phyloP scores from a whole-genome alignment of 2,329 filamentous ascomycete species.

The Fusarium ambrosium region DNA sequence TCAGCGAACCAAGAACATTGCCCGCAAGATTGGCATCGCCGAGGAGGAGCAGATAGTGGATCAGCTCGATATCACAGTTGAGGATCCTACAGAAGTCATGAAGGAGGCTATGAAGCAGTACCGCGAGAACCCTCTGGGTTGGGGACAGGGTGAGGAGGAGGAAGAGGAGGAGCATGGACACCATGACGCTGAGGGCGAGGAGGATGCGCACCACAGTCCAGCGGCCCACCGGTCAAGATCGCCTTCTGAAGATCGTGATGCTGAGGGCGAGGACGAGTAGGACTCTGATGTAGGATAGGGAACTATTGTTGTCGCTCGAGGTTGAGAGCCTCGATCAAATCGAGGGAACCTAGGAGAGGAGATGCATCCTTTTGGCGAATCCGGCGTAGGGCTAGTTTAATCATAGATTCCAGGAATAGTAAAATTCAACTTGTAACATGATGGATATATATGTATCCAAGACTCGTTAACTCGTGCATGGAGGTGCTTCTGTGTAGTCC shows the following conservation, averaged over 20 bases:
- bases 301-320: conserved; percentile 13
- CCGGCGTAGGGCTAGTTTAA: conserved; percentile 39
- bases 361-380: conserved; percentile 23
- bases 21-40: conserved; percentile 64
- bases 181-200: conserved; percentile 46
- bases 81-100: conserved; percentile 68
- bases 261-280: conserved; percentile 61
- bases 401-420: conserved; percentile 40
- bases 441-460: neutral
- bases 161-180: conserved; percentile 51
- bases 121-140: conserved; percentile 66
- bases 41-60: conserved; percentile 67
- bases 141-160: conserved; percentile 57
- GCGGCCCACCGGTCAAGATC: conserved; percentile 45
- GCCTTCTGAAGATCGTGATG: conserved; percentile 55
- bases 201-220: conserved; percentile 36
- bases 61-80: conserved; percentile 67
- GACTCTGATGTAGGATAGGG: neutral
- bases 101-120: conserved; percentile 65
- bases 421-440: conserved; percentile 13
- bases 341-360: conserved; percentile 16
- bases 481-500: neutral
- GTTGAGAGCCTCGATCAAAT: conserved; percentile 7
- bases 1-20: conserved; percentile 74
- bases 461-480: conserved; percentile 2